Evolutionary conservation across 345 rosid genomes (phyloP).

Genomic region (Citrus trifoliata): DNA sequence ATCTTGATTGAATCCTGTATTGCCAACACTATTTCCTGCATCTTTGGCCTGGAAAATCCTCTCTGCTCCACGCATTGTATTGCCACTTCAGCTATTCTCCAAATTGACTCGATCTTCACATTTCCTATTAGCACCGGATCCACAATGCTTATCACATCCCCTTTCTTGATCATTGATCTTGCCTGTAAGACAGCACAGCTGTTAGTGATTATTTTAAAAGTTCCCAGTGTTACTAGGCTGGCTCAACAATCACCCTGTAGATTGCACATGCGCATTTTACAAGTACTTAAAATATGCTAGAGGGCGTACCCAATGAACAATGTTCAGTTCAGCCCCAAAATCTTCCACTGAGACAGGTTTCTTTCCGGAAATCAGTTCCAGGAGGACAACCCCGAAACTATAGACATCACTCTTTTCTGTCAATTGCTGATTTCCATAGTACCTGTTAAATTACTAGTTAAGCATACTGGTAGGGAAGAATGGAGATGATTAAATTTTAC

Average conservation of each 20-base stretch:
- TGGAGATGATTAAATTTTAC: background rate
- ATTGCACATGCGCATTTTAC: background rate
- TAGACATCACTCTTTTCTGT: constrained; percentile 97
- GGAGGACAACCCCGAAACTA: constrained; percentile 95
- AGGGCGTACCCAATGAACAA: constrained; percentile 82
- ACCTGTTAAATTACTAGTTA: constrained; percentile 44
- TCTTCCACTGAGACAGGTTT: constrained; percentile 84
- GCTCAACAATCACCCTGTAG: background rate
- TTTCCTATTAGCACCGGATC: constrained; percentile 58
- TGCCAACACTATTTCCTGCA: constrained; percentile 83
- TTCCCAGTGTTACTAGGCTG: background rate
- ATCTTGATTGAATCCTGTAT: constrained; percentile 87
- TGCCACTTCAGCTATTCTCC: constrained; percentile 89
- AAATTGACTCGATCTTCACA: constrained; percentile 75
- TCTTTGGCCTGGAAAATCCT: constrained; percentile 64
- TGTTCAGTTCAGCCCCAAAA: constrained; percentile 80
- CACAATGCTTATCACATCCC: constrained; percentile 69
- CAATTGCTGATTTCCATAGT: constrained; percentile 82
- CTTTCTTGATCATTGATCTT: constrained; percentile 75
- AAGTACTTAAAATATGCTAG: background rate
- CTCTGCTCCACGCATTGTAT: constrained; percentile 83
- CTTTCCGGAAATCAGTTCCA: constrained; percentile 86
- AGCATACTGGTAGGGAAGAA: background rate
- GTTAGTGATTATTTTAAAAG: background rate
- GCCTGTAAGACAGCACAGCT: constrained; percentile 44